Conservation (phyloP, 1,284 basidiomycete species). For the Pseudomicrostroma phylloplanum region DNA sequence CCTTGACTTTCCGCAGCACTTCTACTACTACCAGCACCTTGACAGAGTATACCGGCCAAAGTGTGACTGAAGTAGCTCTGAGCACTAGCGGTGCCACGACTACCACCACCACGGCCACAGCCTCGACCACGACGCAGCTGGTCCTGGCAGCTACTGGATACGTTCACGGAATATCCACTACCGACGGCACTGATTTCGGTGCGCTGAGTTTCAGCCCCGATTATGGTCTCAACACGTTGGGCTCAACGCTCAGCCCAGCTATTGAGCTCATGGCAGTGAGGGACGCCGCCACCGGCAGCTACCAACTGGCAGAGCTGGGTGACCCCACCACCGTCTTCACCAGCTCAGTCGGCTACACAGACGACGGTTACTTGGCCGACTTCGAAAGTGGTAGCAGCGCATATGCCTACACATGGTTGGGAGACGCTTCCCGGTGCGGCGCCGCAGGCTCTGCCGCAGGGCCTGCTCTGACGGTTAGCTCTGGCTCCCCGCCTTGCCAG, state of each 20-base stretch:
- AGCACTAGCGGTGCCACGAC: neutral
- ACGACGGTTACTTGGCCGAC: too few relatives aligned
- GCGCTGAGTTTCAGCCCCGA: neutral
- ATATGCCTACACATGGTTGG: neutral
- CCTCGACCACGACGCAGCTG: conserved; percentile 6
- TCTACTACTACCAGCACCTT: neutral
- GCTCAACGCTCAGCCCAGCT: neutral
- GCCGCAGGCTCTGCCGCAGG: too few relatives aligned
- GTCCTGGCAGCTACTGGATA: conserved; percentile 4
- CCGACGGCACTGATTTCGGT: neutral
- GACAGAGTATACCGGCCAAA: neutral
- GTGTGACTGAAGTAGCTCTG: neutral
- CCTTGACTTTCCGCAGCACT: neutral
- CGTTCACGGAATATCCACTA: neutral
- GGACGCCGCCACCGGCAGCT: conserved; percentile 1
- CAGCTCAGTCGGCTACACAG: neutral
- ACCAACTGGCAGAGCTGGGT: neutral
- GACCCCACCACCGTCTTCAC: conserved; percentile 1
- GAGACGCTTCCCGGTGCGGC: neutral
- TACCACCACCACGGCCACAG: neutral
- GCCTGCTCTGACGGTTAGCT: too few relatives aligned
- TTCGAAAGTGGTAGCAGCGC: neutral
- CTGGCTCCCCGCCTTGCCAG: neutral
- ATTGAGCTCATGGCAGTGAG: conserved; percentile 5
- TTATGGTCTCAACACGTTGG: neutral